Conservation (phyloP, 164 flowering plant species). For the Tinospora cordifolia region DNA sequence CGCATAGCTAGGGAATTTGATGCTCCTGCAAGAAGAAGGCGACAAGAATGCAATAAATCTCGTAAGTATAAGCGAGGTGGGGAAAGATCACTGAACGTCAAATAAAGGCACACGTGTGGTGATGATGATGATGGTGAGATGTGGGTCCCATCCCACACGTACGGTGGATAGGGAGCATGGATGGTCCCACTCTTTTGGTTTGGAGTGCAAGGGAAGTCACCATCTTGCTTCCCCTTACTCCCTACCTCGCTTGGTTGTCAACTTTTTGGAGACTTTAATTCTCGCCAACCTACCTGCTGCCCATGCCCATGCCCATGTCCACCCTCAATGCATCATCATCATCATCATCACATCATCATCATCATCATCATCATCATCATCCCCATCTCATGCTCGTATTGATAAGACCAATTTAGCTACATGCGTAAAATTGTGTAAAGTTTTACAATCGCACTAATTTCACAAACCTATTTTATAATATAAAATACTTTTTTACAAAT, state of each 20-base stretch:
- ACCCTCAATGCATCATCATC: neutral
- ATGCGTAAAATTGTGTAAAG: no score
- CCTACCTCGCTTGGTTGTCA: conserved; percentile 13
- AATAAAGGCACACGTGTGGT: conserved; percentile 7
- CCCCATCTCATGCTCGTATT: no score
- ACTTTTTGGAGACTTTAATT: neutral
- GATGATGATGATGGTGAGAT: neutral
- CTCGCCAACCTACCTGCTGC: neutral
- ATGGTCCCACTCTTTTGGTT: conserved; percentile 3
- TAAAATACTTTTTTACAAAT: no score
- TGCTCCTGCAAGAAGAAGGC: no score
- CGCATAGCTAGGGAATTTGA: no score
- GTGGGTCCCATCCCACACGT: neutral
- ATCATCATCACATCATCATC: no score
- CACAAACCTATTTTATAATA: no score
- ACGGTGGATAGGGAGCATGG: neutral
- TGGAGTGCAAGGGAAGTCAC: conserved; percentile 8
- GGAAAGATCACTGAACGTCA: neutral
- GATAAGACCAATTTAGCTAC: no score
- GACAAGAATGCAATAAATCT: no score
- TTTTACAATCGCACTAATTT: no score
- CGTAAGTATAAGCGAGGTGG: no score
- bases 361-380: no score
- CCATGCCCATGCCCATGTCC: neutral
- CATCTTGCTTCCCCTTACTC: conserved; percentile 7